Evolutionary conservation across 192 early-diverging fungal genomes (phyloP).

Genomic region (Coemansia reversa): DNA sequence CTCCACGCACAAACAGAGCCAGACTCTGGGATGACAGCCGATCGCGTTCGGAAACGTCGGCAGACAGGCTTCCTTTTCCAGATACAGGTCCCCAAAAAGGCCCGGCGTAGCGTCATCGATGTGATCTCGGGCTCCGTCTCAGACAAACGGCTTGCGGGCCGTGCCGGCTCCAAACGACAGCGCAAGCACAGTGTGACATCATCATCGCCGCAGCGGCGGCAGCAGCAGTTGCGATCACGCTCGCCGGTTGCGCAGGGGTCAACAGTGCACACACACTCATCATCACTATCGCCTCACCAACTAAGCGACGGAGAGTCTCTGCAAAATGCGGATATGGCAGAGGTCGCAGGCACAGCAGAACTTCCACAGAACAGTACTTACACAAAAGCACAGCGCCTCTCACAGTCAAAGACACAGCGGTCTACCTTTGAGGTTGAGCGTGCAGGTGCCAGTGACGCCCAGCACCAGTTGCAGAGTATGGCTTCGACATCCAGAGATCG

Average conservation of each 20-base stretch:
- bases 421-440: no score
- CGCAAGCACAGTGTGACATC: constrained; percentile 13
- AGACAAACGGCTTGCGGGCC: constrained; percentile 14
- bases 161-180: constrained; percentile 13
- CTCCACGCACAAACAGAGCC: neutral
- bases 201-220: neutral
- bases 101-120: constrained; percentile 33
- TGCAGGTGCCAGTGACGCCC: neutral
- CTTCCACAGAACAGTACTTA: neutral
- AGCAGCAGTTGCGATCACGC: neutral
- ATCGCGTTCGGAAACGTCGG: constrained; percentile 16
- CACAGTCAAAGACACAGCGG: neutral
- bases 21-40: neutral
- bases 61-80: constrained; percentile 22
- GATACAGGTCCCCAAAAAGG: constrained; percentile 36
- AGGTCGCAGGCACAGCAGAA: neutral
- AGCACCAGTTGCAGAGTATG: neutral
- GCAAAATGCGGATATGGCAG: neutral
- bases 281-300: neutral
- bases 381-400: neutral
- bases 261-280: neutral
- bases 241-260: neutral
- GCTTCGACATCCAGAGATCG: neutral
- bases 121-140: constrained; percentile 10
- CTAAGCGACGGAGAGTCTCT: neutral